Percentiles rank a stretch among this genome's conserved stretches.
phyloP scores from a whole-genome alignment of 2,329 filamentous ascomycete species.

The Lasiodiplodia gonubiensis region DNA sequence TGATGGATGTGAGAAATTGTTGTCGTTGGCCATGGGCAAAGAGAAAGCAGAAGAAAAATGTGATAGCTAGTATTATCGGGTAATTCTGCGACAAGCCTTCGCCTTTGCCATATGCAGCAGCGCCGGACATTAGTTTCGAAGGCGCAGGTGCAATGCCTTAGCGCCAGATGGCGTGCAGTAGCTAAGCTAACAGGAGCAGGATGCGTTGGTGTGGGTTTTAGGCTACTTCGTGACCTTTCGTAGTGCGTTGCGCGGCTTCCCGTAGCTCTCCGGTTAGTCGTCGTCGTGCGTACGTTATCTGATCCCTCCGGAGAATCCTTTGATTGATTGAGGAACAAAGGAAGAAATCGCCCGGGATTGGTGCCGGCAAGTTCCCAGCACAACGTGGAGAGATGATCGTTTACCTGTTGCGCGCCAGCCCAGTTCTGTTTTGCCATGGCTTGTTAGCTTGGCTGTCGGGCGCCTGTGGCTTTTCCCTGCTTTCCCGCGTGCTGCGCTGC shows the following conservation, averaged over 20 bases:
- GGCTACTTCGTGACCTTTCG: too few species aligned
- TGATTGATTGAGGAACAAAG: neutral
- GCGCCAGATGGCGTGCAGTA: neutral
- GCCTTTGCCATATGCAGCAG: neutral
- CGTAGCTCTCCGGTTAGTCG: too few species aligned
- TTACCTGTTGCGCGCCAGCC: neutral
- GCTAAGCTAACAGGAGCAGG: too few species aligned
- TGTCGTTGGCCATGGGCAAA: neutral
- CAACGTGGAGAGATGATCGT: neutral
- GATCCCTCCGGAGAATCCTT: too few species aligned
- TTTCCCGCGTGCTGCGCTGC: too few species aligned
- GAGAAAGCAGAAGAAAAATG: neutral
- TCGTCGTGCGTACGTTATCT: too few species aligned
- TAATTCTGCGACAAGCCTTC: neutral
- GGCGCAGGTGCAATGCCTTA: neutral
- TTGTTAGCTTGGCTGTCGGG: too few species aligned
- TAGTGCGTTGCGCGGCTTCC: too few species aligned
- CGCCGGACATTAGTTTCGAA: neutral
- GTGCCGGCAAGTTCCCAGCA: neutral
- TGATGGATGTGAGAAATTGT: neutral
- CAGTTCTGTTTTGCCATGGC: too few species aligned
- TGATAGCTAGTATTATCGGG: neutral
- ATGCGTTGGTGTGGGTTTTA: too few species aligned
- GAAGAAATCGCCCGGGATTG: neutral
- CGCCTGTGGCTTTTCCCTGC: too few species aligned